Base-by-base conservation (phyloP, 75 land plant species). In the Picea glauca region DNA sequence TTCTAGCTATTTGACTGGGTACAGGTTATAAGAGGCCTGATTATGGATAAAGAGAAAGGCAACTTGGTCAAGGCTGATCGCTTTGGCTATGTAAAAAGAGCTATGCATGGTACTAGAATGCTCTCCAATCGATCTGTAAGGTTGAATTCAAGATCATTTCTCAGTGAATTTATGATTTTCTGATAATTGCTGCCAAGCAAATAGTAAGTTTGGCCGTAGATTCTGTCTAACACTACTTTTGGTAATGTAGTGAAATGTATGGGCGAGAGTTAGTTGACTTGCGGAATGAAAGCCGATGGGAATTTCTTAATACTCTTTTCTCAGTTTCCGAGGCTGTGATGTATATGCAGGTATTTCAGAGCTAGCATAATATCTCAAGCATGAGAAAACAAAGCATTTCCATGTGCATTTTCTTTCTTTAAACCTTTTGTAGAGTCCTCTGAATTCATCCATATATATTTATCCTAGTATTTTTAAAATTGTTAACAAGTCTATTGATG, bases 51-150 rank as follows among this genome's bases (percentile, higher is more conserved):
- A 81, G 93, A 94, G 81, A 96, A 80, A 81, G 99, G 99, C 2
- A 96, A 96, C 80, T 84, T 96, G 66, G 92, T 96, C 57, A 96
- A 96, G 90, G 95, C 99, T 67, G 99, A 96, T 84, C 90, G 99
- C 46, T 96, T 96, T 93, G 99, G 99, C 72, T 96, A 96, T 83
- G 87, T 94, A 13, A 96, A 96, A 77, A 88, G 99, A 78, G 99
- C 98, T 67, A 92, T 96, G 98, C 99, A 96, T 90, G 99, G 98
- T 4, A 93, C 99, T 32, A 88, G 68, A 70, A 96, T 96, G 99
- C 80, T 96, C 5, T 92, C 98, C 31, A 96, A 87, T 79, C 78
- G 88, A 65, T 86, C 89, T 67, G 94, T 96, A 58, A 96, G 98
- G 99, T 96, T 26, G 35, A 26, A 30, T 5, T 2, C 9, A 70